These are phyloP conservation scores for Castanea crenata DNA, from an alignment of 306 rosid genomes.

Conservation along the genomic window DNA sequence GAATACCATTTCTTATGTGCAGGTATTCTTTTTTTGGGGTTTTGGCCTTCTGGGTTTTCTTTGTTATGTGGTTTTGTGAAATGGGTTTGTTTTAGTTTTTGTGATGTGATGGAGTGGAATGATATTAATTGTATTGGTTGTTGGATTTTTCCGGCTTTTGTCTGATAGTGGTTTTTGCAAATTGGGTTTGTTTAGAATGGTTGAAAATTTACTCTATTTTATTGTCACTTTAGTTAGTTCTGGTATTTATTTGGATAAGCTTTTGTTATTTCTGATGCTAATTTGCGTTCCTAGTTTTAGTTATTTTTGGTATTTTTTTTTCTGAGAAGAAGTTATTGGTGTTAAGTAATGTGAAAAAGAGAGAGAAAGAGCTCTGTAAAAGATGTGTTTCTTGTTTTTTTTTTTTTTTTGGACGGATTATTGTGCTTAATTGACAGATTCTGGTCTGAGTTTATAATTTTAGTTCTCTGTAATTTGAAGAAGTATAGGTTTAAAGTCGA, in stretches of 20 bases:
- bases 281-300: background rate
- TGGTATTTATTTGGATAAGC: background rate
- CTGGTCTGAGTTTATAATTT: background rate
- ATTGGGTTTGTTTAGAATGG: background rate
- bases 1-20: conserved; percentile 69
- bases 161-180: background rate
- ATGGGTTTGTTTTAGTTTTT: background rate
- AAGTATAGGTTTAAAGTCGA: background rate
- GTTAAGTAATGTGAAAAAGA: background rate
- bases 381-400: background rate
- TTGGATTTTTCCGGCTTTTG: background rate
- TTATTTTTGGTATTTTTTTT: background rate
- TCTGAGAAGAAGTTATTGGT: background rate
- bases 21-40: conserved; percentile 34
- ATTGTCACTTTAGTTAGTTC: background rate
- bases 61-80: background rate
- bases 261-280: background rate
- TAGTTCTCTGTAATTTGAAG: background rate
- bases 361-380: too few species aligned
- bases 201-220: background rate
- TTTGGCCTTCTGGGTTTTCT: background rate
- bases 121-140: too few species aligned
- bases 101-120: background rate
- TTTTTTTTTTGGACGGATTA: background rate
- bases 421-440: background rate